phyloP scores from a whole-genome alignment of 768 basidiomycete species.

The Nidularia pulvinata region DNA sequence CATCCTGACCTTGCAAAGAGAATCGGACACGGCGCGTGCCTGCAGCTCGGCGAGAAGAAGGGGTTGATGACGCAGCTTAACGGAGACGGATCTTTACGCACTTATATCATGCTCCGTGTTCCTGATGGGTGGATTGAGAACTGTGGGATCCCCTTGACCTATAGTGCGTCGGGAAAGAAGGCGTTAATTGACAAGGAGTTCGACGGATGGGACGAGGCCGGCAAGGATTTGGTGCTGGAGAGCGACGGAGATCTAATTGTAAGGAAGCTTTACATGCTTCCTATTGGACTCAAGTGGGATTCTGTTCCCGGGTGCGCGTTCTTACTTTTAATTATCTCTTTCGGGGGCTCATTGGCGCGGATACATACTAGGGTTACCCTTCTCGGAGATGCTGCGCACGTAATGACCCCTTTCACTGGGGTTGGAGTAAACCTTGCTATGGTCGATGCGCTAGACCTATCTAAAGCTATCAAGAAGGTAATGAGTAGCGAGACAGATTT shows the following conservation, averaged over 20 bases:
- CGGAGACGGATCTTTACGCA: slow-evolving; percentile 6
- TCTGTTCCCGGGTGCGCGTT: slow-evolving; percentile 1
- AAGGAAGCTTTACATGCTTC: slow-evolving; percentile 8
- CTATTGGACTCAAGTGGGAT: slow-evolving; percentile 3
- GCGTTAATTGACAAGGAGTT: neutral
- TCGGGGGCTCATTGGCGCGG: neutral
- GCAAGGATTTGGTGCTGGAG: neutral
- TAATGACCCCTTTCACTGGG: slow-evolving; percentile 19
- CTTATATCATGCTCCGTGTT: slow-evolving; percentile 4
- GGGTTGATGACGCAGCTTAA: slow-evolving; percentile 28
- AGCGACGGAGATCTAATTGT: slow-evolving; percentile 4
- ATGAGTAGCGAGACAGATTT: neutral
- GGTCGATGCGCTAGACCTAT: slow-evolving; percentile 15
- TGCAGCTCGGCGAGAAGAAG: slow-evolving; percentile 17
- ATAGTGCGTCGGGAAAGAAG: neutral
- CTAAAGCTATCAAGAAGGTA: neutral
- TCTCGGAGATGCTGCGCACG: slow-evolving; percentile 20
- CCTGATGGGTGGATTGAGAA: slow-evolving; percentile 7
- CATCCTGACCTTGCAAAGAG: slow-evolving; percentile 17
- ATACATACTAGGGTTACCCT: slow-evolving; percentile 11
- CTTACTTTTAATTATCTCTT: neutral
- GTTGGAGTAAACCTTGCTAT: slow-evolving; percentile 7
- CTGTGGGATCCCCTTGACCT: slow-evolving; percentile 7
- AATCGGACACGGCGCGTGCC: slow-evolving; percentile 24
- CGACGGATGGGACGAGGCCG: neutral